Percentiles rank a stretch among this genome's conserved stretches.
Conservation (phyloP, 2,329 filamentous ascomycete species). For the Microdochium bolleyi region DNA sequence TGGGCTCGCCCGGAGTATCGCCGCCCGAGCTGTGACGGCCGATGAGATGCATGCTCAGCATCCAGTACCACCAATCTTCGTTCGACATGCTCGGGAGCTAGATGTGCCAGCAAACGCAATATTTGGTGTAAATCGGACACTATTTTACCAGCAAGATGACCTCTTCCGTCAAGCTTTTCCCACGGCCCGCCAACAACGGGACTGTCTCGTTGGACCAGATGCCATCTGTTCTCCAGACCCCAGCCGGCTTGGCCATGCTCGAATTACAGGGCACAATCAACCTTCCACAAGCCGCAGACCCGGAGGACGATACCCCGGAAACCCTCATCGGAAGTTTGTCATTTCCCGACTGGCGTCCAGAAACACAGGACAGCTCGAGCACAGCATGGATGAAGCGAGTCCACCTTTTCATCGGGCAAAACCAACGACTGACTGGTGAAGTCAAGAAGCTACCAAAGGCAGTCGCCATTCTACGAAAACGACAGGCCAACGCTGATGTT, state of each 20-base stretch:
- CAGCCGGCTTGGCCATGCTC: constrained; percentile 78
- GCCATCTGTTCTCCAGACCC: constrained; percentile 78
- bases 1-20: background rate
- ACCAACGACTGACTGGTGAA: constrained; percentile 84
- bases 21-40: too few species aligned
- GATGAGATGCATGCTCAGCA: background rate
- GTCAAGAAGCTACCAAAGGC: constrained; percentile 78
- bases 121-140: background rate
- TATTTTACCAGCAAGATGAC: constrained; percentile 11
- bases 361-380: constrained; percentile 36
- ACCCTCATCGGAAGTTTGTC: constrained; percentile 63
- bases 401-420: constrained; percentile 79
- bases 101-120: background rate
- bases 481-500: constrained; percentile 30
- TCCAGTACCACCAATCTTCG: too few species aligned
- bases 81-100: background rate
- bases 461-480: constrained; percentile 67
- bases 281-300: constrained; percentile 42
- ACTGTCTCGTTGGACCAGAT: constrained; percentile 44
- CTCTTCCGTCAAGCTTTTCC: constrained; percentile 32
- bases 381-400: constrained; percentile 85
- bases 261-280: constrained; percentile 92
- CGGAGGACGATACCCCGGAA: constrained; percentile 20
- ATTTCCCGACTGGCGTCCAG: constrained; percentile 66
- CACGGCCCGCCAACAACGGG: constrained; percentile 15